Percentiles rank a stretch among this genome's conserved stretches.
Conservation (phyloP, 306 rosid genomes). For the Astragalus glycyphyllos region DNA sequence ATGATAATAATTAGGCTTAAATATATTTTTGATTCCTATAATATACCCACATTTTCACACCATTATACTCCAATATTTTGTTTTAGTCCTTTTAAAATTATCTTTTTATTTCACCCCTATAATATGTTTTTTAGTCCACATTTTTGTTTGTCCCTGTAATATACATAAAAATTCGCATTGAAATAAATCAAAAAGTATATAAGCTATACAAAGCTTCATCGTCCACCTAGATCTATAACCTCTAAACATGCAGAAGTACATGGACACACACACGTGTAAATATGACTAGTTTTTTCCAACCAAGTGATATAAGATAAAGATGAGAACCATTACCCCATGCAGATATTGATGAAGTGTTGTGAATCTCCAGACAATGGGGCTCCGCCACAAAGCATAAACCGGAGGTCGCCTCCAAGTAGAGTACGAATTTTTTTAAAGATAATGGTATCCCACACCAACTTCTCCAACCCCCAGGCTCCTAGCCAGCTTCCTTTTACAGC, state of each 20-base stretch:
- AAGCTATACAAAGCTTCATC: background rate
- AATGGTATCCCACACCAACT: slow-evolving; percentile 68
- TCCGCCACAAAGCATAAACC: slow-evolving; percentile 88
- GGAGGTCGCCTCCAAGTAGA: slow-evolving; percentile 74
- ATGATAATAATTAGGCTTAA: too few relatives aligned
- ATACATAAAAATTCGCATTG: background rate
- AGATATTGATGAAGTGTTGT: slow-evolving; percentile 82
- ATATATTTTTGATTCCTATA: too few relatives aligned
- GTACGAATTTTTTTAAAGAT: slow-evolving; percentile 67
- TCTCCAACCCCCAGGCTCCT: slow-evolving; percentile 96
- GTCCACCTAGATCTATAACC: background rate
- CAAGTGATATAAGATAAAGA: slow-evolving; percentile 23
- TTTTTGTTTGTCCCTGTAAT: too few relatives aligned
- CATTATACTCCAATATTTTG: too few relatives aligned
- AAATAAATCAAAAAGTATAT: background rate
- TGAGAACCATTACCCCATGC: slow-evolving; percentile 75
- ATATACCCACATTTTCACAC: too few relatives aligned
- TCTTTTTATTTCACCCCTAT: too few relatives aligned
- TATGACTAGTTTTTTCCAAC: slow-evolving; percentile 25
- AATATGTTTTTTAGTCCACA: too few relatives aligned
- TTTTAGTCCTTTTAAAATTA: too few relatives aligned
- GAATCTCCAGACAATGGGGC: slow-evolving; percentile 91
- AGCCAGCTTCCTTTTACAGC: slow-evolving; percentile 95
- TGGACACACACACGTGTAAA: background rate
- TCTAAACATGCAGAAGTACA: background rate